Conservation (phyloP, 805 yeast genomes). For the Candida chilensis region DNA sequence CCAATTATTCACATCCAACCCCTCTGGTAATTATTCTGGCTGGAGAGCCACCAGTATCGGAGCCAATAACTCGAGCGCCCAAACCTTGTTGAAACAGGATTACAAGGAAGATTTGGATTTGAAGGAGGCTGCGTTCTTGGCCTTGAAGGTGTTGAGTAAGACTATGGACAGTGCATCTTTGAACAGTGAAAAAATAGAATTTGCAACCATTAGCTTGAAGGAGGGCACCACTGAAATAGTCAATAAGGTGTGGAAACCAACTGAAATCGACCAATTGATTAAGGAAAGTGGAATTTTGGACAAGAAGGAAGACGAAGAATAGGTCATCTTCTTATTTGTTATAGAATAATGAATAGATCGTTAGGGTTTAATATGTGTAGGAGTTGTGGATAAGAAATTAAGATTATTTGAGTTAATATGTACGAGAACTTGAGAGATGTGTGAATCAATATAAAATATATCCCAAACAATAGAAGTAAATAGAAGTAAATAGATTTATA, state of each 20-base stretch:
- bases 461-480: too few relatives aligned
- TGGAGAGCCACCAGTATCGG: constrained; percentile 99
- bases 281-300: constrained; percentile 64
- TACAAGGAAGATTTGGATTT: constrained; percentile 73
- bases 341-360: too few relatives aligned
- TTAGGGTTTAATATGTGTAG: too few relatives aligned
- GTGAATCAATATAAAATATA: too few relatives aligned
- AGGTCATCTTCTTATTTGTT: too few relatives aligned
- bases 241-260: constrained; percentile 73
- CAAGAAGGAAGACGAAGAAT: constrained; percentile 40
- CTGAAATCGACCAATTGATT: constrained; percentile 67
- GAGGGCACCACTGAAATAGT: constrained; percentile 38
- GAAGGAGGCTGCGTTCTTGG: constrained; percentile 76
- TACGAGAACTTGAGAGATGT: too few relatives aligned
- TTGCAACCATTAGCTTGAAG: constrained; percentile 63
- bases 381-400: too few relatives aligned
- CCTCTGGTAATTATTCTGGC: constrained; percentile 95
- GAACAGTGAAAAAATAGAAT: constrained; percentile 85
- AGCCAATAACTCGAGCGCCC: constrained; percentile 93
- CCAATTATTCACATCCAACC: constrained; percentile 92
- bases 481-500: too few relatives aligned
- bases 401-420: too few relatives aligned
- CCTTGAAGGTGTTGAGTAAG: constrained; percentile 84
- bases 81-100: constrained; percentile 90
- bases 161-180: constrained; percentile 86